These are phyloP conservation scores for Camelina laxa DNA, from an alignment of 345 rosid genomes.

Conservation along the genomic window DNA sequence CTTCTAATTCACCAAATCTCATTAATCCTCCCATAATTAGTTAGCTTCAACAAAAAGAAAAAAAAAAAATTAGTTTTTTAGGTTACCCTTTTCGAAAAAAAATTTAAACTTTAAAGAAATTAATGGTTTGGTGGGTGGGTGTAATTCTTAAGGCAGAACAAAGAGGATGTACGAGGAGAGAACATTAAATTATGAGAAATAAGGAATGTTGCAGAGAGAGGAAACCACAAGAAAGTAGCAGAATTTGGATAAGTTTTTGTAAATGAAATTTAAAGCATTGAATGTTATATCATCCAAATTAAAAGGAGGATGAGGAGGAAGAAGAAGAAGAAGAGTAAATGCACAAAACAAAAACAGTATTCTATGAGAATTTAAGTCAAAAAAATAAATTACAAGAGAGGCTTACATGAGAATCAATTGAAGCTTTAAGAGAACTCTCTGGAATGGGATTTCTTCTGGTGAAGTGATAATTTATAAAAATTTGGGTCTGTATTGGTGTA, in stretches of 20 bases:
- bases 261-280: conserved; percentile 32
- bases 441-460: background rate
- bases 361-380: background rate
- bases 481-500: background rate
- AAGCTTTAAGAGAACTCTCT: conserved; percentile 12
- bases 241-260: conserved; percentile 20
- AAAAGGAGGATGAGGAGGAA: conserved; percentile 2
- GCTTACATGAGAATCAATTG: conserved; percentile 27
- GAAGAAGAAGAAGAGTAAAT: conserved; percentile 31
- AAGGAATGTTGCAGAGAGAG: conserved; percentile 34
- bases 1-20: conserved; percentile 44
- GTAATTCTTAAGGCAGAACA: conserved; percentile 33
- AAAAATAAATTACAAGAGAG: background rate
- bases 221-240: conserved; percentile 15
- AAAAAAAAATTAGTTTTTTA: conserved; percentile 45
- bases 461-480: background rate
- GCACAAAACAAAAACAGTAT: conserved; percentile 11
- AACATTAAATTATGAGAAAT: conserved; percentile 32
- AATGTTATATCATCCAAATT: conserved; percentile 32
- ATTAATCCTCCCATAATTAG: conserved; percentile 43
- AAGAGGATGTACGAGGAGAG: conserved; percentile 42
- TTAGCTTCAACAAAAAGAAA: conserved; percentile 43
- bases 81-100: background rate
- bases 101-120: conserved; percentile 12
- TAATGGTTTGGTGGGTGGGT: conserved; percentile 21